Conservation (phyloP, 805 yeast genomes). For the Kodamaea fukazawae region DNA sequence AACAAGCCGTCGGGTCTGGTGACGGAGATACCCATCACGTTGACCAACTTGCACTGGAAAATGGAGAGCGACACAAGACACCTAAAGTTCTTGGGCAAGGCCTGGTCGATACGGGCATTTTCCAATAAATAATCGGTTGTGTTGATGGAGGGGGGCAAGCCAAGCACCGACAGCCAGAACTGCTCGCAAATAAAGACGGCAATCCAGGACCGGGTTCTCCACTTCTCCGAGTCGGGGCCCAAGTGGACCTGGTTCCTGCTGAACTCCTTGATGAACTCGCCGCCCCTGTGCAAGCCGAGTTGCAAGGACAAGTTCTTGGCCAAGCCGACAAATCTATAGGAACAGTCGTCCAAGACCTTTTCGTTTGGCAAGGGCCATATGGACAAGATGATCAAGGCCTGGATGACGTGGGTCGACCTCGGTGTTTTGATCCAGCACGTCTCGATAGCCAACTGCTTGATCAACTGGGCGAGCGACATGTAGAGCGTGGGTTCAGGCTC, state of each 20-base stretch:
- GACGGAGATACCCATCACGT: conserved; percentile 83
- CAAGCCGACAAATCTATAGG: conserved; percentile 82
- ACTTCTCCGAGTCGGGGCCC: conserved; percentile 82
- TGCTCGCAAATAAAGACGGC: conserved; percentile 86
- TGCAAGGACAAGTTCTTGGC: conserved; percentile 85
- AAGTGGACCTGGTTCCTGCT: conserved; percentile 84
- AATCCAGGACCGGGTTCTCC: conserved; percentile 93
- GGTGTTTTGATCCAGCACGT: conserved; percentile 94
- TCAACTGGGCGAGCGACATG: conserved; percentile 68
- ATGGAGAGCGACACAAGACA: conserved; percentile 70
- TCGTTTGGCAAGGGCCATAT: conserved; percentile 94
- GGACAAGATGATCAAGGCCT: conserved; percentile 78
- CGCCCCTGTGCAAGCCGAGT: conserved; percentile 81
- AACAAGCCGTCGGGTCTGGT: conserved; percentile 84
- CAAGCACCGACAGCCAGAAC: conserved; percentile 84
- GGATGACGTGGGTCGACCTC: conserved; percentile 89
- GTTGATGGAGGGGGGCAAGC: conserved; percentile 82
- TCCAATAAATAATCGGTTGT: conserved; percentile 78
- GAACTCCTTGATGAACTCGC: conserved; percentile 86
- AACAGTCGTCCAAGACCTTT: conserved; percentile 87
- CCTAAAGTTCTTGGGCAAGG: conserved; percentile 67
- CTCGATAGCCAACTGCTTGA: conserved; percentile 84
- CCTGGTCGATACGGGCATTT: conserved; percentile 64
- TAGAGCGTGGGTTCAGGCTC: conserved; percentile 87
- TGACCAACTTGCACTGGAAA: conserved; percentile 79